Evolutionary conservation across 495 filamentous ascomycete genomes (phyloP).

Genomic region (Hypoxylon lienhwacheense): DNA sequence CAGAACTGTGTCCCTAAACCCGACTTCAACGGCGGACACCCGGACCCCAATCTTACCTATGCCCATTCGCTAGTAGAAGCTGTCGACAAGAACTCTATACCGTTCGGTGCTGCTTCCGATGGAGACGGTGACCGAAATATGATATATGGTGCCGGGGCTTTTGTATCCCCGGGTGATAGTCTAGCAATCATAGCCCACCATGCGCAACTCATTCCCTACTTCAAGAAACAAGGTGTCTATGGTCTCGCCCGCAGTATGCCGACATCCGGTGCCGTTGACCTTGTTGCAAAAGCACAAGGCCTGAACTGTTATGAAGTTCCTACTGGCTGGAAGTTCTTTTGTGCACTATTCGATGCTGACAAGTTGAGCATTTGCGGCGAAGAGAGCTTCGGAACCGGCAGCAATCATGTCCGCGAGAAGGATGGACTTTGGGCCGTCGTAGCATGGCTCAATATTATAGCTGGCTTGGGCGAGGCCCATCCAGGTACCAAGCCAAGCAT

Average conservation of each 20-base stretch:
- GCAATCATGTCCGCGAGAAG: slow-evolving; percentile 99
- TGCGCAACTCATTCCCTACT: slow-evolving; percentile 92
- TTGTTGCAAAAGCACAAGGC: slow-evolving; percentile 91
- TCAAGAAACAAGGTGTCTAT: slow-evolving; percentile 94
- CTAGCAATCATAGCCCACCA: slow-evolving; percentile 98
- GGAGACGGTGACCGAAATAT: slow-evolving; percentile 99
- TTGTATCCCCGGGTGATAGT: slow-evolving; percentile 96
- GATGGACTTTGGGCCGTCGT: slow-evolving; percentile 97
- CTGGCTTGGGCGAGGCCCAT: slow-evolving; percentile 82
- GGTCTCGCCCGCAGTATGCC: slow-evolving; percentile 97
- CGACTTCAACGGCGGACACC: slow-evolving; percentile 96
- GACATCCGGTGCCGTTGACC: slow-evolving; percentile 90
- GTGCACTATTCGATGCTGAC: slow-evolving; percentile 92
- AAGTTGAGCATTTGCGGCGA: slow-evolving; percentile 99
- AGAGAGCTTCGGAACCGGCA: slow-evolving; percentile 97
- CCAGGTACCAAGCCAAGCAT: slow-evolving; percentile 80
- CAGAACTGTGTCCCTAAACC: slow-evolving; percentile 92
- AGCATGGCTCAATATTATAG: slow-evolving; percentile 98
- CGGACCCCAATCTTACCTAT: slow-evolving; percentile 98
- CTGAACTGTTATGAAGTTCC: slow-evolving; percentile 94
- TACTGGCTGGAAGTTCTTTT: slow-evolving; percentile 99
- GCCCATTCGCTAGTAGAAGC: slow-evolving; percentile 92
- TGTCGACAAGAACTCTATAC: slow-evolving; percentile 87
- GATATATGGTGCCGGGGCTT: slow-evolving; percentile 96
- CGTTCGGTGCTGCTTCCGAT: slow-evolving; percentile 94